Evolutionary conservation across 1,284 basidiomycete genomes (phyloP).

Genomic region (Mycena citricolor): DNA sequence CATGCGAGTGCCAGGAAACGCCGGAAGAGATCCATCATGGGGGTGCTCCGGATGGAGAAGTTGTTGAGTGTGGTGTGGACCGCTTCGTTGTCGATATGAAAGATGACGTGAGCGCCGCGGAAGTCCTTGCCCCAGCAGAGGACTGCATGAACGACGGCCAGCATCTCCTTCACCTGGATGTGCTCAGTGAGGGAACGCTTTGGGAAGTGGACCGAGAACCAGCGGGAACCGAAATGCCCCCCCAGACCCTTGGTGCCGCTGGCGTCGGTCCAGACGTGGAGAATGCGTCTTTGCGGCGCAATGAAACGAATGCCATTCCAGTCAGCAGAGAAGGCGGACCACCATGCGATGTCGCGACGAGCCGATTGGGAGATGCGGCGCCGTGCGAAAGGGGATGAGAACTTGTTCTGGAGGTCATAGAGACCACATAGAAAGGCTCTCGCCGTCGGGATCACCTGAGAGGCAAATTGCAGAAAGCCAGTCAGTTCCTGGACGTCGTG

Average conservation of each 20-base stretch:
- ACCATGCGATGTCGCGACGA: conserved; percentile 30
- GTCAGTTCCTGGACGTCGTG: conserved; percentile 29
- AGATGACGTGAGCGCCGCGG: conserved; percentile 26
- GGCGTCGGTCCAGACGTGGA: conserved; percentile 30
- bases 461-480: conserved; percentile 31
- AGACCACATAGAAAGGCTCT: conserved; percentile 31
- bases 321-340: conserved; percentile 24
- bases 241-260: conserved; percentile 32
- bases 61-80: conserved; percentile 24
- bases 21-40: conserved; percentile 24
- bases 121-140: conserved; percentile 29
- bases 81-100: conserved; percentile 34
- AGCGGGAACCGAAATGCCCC: conserved; percentile 22
- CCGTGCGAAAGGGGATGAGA: conserved; percentile 25
- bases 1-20: conserved; percentile 25
- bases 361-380: conserved; percentile 25
- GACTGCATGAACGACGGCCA: conserved; percentile 30
- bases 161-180: conserved; percentile 31
- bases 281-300: conserved; percentile 11
- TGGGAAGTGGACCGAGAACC: conserved; percentile 28
- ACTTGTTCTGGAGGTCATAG: conserved; percentile 28
- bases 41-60: conserved; percentile 22
- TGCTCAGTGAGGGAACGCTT: conserved; percentile 22
- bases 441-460: conserved; percentile 34
- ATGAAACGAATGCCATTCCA: conserved; percentile 36